Percentiles rank a stretch among this genome's conserved stretches.
Conservation (phyloP, 2,329 filamentous ascomycete species). For the Clonostachys solani region DNA sequence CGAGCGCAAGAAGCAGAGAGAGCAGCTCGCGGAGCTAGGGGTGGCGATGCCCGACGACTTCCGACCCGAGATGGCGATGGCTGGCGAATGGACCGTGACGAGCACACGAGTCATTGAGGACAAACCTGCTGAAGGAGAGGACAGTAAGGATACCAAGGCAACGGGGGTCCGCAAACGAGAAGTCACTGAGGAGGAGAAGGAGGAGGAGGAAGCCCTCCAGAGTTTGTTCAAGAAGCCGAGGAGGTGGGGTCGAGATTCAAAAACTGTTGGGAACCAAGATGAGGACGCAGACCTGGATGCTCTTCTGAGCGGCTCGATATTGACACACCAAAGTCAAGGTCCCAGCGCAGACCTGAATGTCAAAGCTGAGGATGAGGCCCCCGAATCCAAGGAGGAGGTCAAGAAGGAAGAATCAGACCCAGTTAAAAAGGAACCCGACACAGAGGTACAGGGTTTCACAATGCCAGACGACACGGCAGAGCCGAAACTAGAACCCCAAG, state of each 20-base stretch:
- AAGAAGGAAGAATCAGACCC: constrained; percentile 17
- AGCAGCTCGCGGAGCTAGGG: constrained; percentile 84
- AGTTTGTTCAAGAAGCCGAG: constrained; percentile 56
- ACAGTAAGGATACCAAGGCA: constrained; percentile 40
- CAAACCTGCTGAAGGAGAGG: constrained; percentile 28
- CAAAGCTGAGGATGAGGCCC: constrained; percentile 14
- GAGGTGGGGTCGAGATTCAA: constrained; percentile 49
- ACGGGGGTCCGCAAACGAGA: constrained; percentile 61
- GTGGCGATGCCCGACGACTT: constrained; percentile 78
- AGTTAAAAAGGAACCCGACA: constrained; percentile 19
- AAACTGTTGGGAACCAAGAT: constrained; percentile 34
- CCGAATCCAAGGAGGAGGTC: constrained; percentile 15
- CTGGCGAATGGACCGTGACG: constrained; percentile 80
- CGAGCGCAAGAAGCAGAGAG: constrained; percentile 77
- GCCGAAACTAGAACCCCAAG: constrained; percentile 14
- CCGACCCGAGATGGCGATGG: constrained; percentile 77
- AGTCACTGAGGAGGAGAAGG: constrained; percentile 53
- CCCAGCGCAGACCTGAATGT: constrained; percentile 1
- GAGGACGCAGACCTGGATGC: constrained; percentile 58
- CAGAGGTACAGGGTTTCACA: constrained; percentile 7
- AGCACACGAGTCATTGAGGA: constrained; percentile 56
- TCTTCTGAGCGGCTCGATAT: constrained; percentile 38
- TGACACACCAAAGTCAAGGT: constrained; percentile 13
- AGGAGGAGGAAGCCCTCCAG: constrained; percentile 54
- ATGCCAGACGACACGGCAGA: constrained; percentile 26